These are phyloP conservation scores for Phytopythium ostracodes DNA, from an alignment of 352 stramenopile species.

Conservation along the genomic window DNA sequence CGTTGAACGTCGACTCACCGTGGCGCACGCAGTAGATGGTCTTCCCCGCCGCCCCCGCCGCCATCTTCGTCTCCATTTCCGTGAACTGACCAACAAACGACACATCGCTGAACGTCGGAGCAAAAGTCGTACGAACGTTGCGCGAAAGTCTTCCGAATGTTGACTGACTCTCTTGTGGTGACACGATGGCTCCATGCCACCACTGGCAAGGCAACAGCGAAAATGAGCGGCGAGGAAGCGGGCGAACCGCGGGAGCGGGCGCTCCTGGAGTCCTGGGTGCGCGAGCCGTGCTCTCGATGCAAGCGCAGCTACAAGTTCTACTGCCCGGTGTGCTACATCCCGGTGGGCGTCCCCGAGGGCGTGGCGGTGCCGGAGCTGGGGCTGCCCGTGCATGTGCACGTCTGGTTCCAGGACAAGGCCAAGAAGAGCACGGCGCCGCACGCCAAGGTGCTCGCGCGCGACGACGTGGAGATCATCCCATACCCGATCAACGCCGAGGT, in stretches of 20 bases:
- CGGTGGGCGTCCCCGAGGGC: conserved; percentile 48
- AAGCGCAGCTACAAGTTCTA: conserved; percentile 87
- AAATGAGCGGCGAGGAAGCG: conserved; percentile 1
- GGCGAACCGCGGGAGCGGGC: background rate
- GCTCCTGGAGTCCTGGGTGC: conserved; percentile 36
- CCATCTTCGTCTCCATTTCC: background rate
- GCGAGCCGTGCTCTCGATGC: conserved; percentile 54
- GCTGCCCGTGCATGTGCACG: conserved; percentile 74
- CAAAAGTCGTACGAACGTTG: background rate
- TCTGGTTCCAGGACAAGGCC: conserved; percentile 87
- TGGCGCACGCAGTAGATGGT: conserved; percentile 86
- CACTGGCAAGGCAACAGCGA: background rate
- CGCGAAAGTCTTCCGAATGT: conserved; percentile 5
- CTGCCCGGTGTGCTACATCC: conserved; percentile 66
- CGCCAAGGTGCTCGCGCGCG: conserved; percentile 69
- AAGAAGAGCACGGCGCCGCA: conserved; percentile 89
- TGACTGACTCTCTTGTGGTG: background rate
- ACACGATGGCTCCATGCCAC: conserved; percentile 1
- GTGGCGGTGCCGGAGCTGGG: conserved; percentile 46
- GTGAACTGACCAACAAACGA: background rate
- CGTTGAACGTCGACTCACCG: conserved; percentile 86
- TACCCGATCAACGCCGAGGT: conserved; percentile 33
- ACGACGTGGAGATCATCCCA: conserved; percentile 69
- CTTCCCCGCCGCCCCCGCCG: conserved; percentile 23
- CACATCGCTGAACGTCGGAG: no score